phyloP scores from a whole-genome alignment of 495 filamentous ascomycete species.

The Beverwykella pulmonaria region DNA sequence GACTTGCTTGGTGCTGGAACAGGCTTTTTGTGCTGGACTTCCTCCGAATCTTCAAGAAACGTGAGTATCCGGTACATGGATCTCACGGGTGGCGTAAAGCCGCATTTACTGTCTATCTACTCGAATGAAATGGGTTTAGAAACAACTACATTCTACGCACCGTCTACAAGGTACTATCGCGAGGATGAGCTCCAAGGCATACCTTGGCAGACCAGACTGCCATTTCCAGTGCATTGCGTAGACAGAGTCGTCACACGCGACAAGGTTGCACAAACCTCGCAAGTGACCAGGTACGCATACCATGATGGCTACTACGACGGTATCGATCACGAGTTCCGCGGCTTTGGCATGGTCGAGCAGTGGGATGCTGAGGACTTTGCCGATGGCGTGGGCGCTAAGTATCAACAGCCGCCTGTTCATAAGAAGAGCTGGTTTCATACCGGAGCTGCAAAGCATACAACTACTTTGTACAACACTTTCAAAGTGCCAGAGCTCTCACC shows the following conservation, averaged over 20 bases:
- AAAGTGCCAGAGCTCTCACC: too few species aligned
- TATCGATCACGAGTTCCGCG: not conserved
- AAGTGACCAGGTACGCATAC: not conserved
- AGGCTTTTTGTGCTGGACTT: too few species aligned
- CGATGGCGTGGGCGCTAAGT: too few species aligned
- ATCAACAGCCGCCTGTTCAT: too few species aligned
- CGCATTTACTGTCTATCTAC: not conserved
- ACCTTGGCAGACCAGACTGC: not conserved
- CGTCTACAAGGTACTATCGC: not conserved
- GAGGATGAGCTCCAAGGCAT: not conserved
- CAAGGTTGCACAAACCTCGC: not conserved
- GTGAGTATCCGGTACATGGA: not conserved
- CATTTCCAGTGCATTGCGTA: not conserved
- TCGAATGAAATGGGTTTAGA: not conserved
- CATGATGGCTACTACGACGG: not conserved
- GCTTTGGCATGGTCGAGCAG: not conserved
- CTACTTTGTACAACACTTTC: too few species aligned
- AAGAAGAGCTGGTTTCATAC: too few species aligned
- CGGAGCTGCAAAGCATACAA: too few species aligned
- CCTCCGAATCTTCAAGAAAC: too few species aligned
- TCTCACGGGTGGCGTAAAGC: not conserved
- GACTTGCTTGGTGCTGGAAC: not conserved
- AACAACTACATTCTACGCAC: not conserved
- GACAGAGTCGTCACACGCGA: not conserved
- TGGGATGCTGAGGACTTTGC: too few species aligned